These are phyloP conservation scores for Colletotrichum eremochloae DNA, from an alignment of 2,329 filamentous ascomycete genomes.

Conservation along the genomic window DNA sequence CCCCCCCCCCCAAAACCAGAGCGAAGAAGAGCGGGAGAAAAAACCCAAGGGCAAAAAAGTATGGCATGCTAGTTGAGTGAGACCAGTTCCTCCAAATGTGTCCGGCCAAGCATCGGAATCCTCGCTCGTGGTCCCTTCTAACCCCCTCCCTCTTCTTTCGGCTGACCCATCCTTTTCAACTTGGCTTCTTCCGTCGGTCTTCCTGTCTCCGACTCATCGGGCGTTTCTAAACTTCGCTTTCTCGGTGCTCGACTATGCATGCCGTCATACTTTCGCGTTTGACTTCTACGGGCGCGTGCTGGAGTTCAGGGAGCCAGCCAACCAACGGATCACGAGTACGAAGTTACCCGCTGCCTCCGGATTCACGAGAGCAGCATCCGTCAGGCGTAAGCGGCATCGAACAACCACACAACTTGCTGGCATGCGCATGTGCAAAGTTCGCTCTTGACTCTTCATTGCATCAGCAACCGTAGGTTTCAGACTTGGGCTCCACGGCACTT, in stretches of 20 bases:
- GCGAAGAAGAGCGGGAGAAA: neutral
- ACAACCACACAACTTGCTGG: slow-evolving; percentile 9
- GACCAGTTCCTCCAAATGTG: slow-evolving; percentile 13
- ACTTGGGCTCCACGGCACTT: slow-evolving; percentile 36
- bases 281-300: slow-evolving; percentile 38
- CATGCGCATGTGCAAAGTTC: slow-evolving; percentile 20
- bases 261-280: slow-evolving; percentile 40
- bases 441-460: slow-evolving; percentile 36
- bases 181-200: slow-evolving; percentile 22
- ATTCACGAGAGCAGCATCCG: slow-evolving; percentile 25
- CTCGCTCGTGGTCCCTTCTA: slow-evolving; percentile 11
- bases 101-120: slow-evolving; percentile 38
- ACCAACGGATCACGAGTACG: slow-evolving; percentile 34
- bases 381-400: slow-evolving; percentile 12
- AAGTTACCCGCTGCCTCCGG: slow-evolving; percentile 38
- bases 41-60: neutral
- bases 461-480: slow-evolving; percentile 41
- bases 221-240: slow-evolving; percentile 20
- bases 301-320: slow-evolving; percentile 27
- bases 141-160: neutral
- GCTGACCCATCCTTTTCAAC: slow-evolving; percentile 24
- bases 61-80: slow-evolving; percentile 3
- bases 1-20: neutral
- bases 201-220: slow-evolving; percentile 29
- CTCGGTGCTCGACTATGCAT: slow-evolving; percentile 37